Percentiles rank a stretch among this genome's conserved stretches.
Conservation (phyloP, 257 asterid genomes). For the Leonotis leonurus region DNA sequence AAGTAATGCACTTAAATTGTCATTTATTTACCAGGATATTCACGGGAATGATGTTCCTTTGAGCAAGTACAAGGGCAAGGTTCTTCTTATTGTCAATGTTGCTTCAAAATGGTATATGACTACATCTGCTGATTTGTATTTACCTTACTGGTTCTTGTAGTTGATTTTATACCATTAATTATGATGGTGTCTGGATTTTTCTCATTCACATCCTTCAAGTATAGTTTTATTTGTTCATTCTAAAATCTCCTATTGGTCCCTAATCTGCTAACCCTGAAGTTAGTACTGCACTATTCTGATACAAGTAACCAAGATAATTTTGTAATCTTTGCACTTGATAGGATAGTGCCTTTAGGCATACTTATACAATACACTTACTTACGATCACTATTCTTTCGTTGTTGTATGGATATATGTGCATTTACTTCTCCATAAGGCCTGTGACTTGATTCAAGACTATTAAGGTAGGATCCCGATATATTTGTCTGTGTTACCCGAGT, state of each 20-base stretch:
- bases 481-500: not conserved
- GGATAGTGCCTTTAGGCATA: not conserved
- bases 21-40: constrained; percentile 44
- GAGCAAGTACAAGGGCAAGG: constrained; percentile 67
- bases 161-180: not conserved
- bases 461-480: too few relatives aligned
- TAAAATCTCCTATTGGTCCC: not conserved
- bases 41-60: constrained; percentile 65
- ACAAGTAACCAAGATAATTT: not conserved
- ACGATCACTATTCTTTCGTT: not conserved
- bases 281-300: not conserved
- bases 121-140: not conserved
- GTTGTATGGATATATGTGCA: not conserved
- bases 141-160: not conserved
- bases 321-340: not conserved
- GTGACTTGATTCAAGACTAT: not conserved
- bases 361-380: not conserved
- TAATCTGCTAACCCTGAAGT: not conserved
- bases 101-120: constrained; percentile 72
- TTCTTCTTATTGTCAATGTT: constrained; percentile 69
- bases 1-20: not conserved
- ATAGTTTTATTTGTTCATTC: not conserved
- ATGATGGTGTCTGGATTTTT: not conserved
- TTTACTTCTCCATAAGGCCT: not conserved
- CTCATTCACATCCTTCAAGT: not conserved